A percentile compares a stretch with the other conserved stretches of the same genome.
Conservation (phyloP, 768 basidiomycete genomes). For the Fomitopsis serialis region DNA sequence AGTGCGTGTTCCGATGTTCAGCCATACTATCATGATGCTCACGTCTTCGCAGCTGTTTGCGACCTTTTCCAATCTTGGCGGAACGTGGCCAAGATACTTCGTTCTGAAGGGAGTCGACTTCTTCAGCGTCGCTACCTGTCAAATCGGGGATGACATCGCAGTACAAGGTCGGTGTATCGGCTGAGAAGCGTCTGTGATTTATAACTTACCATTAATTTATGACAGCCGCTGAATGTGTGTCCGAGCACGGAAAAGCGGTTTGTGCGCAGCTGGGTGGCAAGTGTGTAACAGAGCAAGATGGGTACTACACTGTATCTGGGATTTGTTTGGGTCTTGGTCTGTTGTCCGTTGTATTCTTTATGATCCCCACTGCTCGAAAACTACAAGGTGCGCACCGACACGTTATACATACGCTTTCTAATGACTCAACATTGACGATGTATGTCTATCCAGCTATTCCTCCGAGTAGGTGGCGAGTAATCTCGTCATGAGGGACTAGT, state of each 20-base stretch:
- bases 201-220: constrained; percentile 6
- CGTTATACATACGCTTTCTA: background rate
- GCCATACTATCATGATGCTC: background rate
- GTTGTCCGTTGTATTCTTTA: constrained; percentile 64
- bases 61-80: constrained; percentile 94
- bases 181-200: background rate
- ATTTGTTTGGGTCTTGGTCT: constrained; percentile 81
- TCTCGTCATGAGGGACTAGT: constrained; percentile 25
- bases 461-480: constrained; percentile 66
- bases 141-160: constrained; percentile 51
- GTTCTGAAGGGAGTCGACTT: constrained; percentile 95
- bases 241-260: constrained; percentile 79
- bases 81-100: constrained; percentile 97
- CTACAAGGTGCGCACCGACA: constrained; percentile 66
- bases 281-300: constrained; percentile 84
- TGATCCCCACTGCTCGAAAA: constrained; percentile 78
- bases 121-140: constrained; percentile 82
- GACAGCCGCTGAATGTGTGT: constrained; percentile 82
- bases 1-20: constrained; percentile 37
- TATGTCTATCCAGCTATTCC: constrained; percentile 47
- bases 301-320: constrained; percentile 81
- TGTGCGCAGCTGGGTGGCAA: constrained; percentile 73
- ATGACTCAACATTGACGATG: background rate
- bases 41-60: background rate
- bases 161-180: constrained; percentile 45